phyloP scores from a whole-genome alignment of 163 green algal genomes.

The Volvox carteri region DNA sequence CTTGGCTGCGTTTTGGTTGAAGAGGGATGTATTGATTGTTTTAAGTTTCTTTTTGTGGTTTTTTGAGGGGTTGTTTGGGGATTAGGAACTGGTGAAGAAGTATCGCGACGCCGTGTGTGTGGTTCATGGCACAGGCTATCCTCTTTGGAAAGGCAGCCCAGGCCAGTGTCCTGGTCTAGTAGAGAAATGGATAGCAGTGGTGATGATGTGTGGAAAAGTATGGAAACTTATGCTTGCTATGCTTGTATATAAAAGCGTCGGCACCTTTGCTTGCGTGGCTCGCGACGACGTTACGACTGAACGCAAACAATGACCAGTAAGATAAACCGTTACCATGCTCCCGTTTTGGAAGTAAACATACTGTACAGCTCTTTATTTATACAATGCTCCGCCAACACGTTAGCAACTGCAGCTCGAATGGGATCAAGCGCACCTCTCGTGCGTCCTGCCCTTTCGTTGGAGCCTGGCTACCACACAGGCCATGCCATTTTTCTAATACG shows the following conservation, averaged over 20 bases:
- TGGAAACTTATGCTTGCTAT: too few relatives aligned
- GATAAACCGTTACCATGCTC: neutral
- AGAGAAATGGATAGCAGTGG: too few relatives aligned
- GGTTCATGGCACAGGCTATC: neutral
- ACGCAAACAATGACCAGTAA: neutral
- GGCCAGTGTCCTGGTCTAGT: too few relatives aligned
- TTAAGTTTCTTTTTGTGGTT: too few relatives aligned
- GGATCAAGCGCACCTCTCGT: neutral
- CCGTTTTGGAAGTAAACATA: neutral
- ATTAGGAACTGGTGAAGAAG: neutral
- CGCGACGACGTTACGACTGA: constrained; percentile 1
- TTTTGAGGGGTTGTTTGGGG: too few relatives aligned
- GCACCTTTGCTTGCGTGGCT: constrained; percentile 46
- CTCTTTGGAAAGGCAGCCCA: too few relatives aligned
- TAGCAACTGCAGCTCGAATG: neutral
- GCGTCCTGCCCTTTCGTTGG: neutral
- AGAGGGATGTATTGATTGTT: neutral
- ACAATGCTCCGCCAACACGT: constrained; percentile 1
- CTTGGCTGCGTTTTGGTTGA: neutral
- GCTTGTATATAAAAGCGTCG: too few relatives aligned
- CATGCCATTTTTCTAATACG: neutral
- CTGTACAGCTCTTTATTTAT: neutral
- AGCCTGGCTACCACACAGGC: neutral
- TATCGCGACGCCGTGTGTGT: neutral
- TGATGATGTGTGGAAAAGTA: too few relatives aligned